Conservation (phyloP, 2,329 filamentous ascomycete genomes). For the Colletotrichum cuscutae region DNA sequence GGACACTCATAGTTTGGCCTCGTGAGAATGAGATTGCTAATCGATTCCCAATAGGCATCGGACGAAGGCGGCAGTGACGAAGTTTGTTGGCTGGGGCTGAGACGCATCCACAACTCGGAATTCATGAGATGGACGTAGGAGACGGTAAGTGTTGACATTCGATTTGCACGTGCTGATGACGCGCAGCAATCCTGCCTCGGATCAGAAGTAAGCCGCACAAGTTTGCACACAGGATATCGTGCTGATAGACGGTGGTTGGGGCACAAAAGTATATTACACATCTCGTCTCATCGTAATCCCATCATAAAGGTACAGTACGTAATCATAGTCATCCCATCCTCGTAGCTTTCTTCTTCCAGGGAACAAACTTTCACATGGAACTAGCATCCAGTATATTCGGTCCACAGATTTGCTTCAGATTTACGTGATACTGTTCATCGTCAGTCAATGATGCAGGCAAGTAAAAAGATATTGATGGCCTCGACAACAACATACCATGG, state of each 20-base stretch:
- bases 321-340: not conserved
- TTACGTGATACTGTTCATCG: slow-evolving; percentile 27
- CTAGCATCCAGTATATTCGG: not conserved
- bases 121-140: not conserved
- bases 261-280: not conserved
- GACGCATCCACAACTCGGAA: not conserved
- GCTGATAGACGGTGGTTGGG: not conserved
- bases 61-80: not conserved
- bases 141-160: not conserved
- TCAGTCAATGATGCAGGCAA: not conserved
- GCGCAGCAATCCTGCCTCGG: not conserved
- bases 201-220: not conserved
- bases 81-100: not conserved
- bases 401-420: slow-evolving; percentile 27
- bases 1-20: not conserved
- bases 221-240: not conserved
- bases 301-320: not conserved
- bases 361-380: not conserved
- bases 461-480: not conserved
- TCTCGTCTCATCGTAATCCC: not conserved
- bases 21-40: slow-evolving; percentile 7
- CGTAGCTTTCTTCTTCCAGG: not conserved
- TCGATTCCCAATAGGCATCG: not conserved
- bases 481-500: slow-evolving; percentile 44
- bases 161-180: not conserved